These are phyloP conservation scores for Fusarium nelsonii DNA, from an alignment of 2,329 filamentous ascomycete genomes.

Conservation along the genomic window DNA sequence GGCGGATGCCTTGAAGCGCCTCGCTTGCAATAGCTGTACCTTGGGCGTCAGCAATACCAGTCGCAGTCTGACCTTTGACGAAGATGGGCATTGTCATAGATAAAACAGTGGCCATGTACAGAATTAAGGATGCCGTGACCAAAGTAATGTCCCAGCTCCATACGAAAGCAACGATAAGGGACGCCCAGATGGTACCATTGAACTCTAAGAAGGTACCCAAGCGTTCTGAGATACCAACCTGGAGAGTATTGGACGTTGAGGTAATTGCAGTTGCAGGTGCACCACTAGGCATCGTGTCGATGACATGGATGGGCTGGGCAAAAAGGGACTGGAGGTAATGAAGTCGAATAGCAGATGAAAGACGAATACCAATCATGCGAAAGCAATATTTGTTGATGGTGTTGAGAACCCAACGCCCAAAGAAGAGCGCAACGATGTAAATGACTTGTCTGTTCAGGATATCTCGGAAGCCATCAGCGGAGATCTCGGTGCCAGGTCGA, in stretches of 20 bases:
- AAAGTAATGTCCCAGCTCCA: constrained; percentile 66
- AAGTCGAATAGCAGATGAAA: constrained; percentile 63
- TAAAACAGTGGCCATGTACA: constrained; percentile 55
- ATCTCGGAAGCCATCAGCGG: constrained; percentile 15
- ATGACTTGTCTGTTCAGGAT: constrained; percentile 42
- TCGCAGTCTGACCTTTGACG: constrained; percentile 39
- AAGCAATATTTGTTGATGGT: constrained; percentile 51
- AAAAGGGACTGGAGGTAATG: constrained; percentile 65
- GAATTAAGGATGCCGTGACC: constrained; percentile 61
- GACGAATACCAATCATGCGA: constrained; percentile 62
- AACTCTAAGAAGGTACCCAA: constrained; percentile 60
- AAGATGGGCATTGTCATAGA: constrained; percentile 45
- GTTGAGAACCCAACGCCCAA: constrained; percentile 44
- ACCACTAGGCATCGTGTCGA: constrained; percentile 64
- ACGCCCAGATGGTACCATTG: constrained; percentile 57
- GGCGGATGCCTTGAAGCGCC: constrained; percentile 56
- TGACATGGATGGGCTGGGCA: constrained; percentile 61
- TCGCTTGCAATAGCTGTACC: constrained; percentile 60
- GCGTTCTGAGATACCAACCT: constrained; percentile 66
- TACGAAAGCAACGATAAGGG: constrained; percentile 64
- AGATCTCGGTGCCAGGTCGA: constrained; percentile 34
- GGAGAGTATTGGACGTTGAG: constrained; percentile 64
- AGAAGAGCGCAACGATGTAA: constrained; percentile 45
- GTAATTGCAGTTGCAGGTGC: constrained; percentile 66
- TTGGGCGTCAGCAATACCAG: constrained; percentile 48